These are phyloP conservation scores for Zalerion maritima DNA, from an alignment of 495 filamentous ascomycete genomes.

Conservation along the genomic window DNA sequence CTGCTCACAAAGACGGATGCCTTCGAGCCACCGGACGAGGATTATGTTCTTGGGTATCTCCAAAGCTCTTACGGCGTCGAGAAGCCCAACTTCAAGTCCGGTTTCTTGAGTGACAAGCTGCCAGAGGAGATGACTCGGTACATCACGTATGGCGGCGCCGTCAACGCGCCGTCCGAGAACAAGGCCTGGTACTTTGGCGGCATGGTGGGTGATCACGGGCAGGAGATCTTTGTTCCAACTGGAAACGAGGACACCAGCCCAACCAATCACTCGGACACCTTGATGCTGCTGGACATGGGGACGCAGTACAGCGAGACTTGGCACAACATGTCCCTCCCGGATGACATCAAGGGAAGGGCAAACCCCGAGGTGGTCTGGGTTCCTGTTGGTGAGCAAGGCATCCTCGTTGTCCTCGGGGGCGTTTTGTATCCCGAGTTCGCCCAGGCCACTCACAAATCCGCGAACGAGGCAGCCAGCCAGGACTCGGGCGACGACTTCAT, in stretches of 20 bases:
- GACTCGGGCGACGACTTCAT: slow-evolving; percentile 44
- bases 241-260: slow-evolving; percentile 20
- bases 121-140: slow-evolving; percentile 40
- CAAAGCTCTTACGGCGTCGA: slow-evolving; percentile 32
- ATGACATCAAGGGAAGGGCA: slow-evolving; percentile 36
- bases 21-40: slow-evolving; percentile 15
- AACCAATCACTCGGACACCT: slow-evolving; percentile 24
- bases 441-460: slow-evolving; percentile 10
- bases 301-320: slow-evolving; percentile 33
- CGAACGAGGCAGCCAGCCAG: slow-evolving; percentile 27
- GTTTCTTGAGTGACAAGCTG: slow-evolving; percentile 24
- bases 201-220: slow-evolving; percentile 31
- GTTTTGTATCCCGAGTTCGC: slow-evolving; percentile 37
- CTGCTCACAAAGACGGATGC: slow-evolving; percentile 10
- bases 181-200: slow-evolving; percentile 60
- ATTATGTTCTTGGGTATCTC: slow-evolving; percentile 34
- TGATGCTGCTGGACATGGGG: slow-evolving; percentile 49
- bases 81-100: slow-evolving; percentile 21
- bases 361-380: slow-evolving; percentile 57
- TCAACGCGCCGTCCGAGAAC: slow-evolving; percentile 56
- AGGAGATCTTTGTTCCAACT: slow-evolving; percentile 24
- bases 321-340: slow-evolving; percentile 40
- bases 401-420: slow-evolving; percentile 54
- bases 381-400: slow-evolving; percentile 46
- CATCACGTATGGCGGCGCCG: slow-evolving; percentile 47